These are phyloP conservation scores for Suhomyces chickasaworum DNA, from an alignment of 1,139 yeast genomes.

Conservation along the genomic window DNA sequence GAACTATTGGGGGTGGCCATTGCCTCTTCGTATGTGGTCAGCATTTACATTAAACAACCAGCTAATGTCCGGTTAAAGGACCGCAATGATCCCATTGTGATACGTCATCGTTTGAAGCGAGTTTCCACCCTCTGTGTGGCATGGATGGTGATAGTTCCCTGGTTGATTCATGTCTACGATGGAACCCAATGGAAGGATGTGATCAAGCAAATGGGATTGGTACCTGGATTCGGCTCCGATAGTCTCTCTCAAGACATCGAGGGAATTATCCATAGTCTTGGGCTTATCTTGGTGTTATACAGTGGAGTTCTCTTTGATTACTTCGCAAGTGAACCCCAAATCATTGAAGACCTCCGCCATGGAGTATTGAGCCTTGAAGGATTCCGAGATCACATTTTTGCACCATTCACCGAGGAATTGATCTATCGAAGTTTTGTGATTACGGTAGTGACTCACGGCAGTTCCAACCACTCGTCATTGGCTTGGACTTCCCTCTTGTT, in stretches of 20 bases:
- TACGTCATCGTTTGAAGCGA: slow-evolving; percentile 40
- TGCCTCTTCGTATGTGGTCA: slow-evolving; percentile 46
- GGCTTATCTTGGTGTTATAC: slow-evolving; percentile 48
- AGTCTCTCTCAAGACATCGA: neutral
- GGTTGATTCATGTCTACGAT: slow-evolving; percentile 7
- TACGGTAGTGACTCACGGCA: slow-evolving; percentile 37
- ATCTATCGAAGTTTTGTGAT: slow-evolving; percentile 69
- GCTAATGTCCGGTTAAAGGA: slow-evolving; percentile 23
- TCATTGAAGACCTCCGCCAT: slow-evolving; percentile 21
- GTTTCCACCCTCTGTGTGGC: slow-evolving; percentile 35
- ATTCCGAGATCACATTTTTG: slow-evolving; percentile 67
- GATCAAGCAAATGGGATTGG: slow-evolving; percentile 25
- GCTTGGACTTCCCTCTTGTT: slow-evolving; percentile 67
- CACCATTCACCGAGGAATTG: slow-evolving; percentile 88
- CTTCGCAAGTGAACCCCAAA: slow-evolving; percentile 10
- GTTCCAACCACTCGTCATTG: slow-evolving; percentile 26
- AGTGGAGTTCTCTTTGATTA: slow-evolving; percentile 61
- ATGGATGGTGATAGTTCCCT: slow-evolving; percentile 32
- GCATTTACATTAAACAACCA: slow-evolving; percentile 38
- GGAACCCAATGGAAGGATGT: slow-evolving; percentile 12
- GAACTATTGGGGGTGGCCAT: slow-evolving; percentile 24
- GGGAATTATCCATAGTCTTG: slow-evolving; percentile 27
- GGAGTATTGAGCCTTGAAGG: slow-evolving; percentile 48
- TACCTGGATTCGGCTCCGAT: slow-evolving; percentile 22
- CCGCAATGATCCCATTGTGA: slow-evolving; percentile 50